Percentiles rank a stretch among this genome's conserved stretches.
phyloP scores from a whole-genome alignment of 2,329 filamentous ascomycete genomes.

The Pyricularia sp. region DNA sequence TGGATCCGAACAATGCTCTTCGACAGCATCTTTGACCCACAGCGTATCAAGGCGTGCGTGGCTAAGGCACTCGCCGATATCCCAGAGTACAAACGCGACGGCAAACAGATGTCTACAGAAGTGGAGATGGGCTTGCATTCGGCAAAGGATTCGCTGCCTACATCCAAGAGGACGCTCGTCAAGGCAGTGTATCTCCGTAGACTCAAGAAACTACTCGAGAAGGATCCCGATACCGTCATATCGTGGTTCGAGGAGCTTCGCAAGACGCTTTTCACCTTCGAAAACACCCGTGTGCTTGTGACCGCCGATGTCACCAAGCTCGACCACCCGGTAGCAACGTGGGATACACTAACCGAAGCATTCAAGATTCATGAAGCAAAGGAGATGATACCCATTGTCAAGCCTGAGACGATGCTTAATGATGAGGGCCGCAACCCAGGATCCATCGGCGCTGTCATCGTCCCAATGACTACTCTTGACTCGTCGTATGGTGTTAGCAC shows the following conservation, averaged over 20 bases:
- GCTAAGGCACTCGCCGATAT: slow-evolving; percentile 85
- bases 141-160: slow-evolving; percentile 63
- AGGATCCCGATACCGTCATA: slow-evolving; percentile 67
- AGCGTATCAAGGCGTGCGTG: slow-evolving; percentile 52
- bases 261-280: slow-evolving; percentile 65
- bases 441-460: slow-evolving; percentile 61
- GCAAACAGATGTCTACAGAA: slow-evolving; percentile 55
- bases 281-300: slow-evolving; percentile 80
- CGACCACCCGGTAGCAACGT: slow-evolving; percentile 64
- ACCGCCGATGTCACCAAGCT: slow-evolving; percentile 73
- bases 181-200: slow-evolving; percentile 82
- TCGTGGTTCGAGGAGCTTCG: slow-evolving; percentile 70
- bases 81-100: slow-evolving; percentile 83
- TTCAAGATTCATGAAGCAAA: slow-evolving; percentile 34
- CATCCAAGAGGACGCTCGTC: slow-evolving; percentile 73
- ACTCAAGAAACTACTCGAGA: slow-evolving; percentile 69
- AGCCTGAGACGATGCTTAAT: slow-evolving; percentile 62
- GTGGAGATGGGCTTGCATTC: slow-evolving; percentile 73
- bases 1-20: slow-evolving; percentile 86
- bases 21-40: slow-evolving; percentile 75
- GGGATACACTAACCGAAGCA: slow-evolving; percentile 53
- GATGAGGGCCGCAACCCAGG: slow-evolving; percentile 68
- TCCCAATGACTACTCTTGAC: slow-evolving; percentile 88
- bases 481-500: slow-evolving; percentile 80
- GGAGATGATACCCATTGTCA: slow-evolving; percentile 60